Percentiles rank a stretch among this genome's conserved stretches.
Conservation (phyloP, 2,329 filamentous ascomycete genomes). For the Apiospora hydei region DNA sequence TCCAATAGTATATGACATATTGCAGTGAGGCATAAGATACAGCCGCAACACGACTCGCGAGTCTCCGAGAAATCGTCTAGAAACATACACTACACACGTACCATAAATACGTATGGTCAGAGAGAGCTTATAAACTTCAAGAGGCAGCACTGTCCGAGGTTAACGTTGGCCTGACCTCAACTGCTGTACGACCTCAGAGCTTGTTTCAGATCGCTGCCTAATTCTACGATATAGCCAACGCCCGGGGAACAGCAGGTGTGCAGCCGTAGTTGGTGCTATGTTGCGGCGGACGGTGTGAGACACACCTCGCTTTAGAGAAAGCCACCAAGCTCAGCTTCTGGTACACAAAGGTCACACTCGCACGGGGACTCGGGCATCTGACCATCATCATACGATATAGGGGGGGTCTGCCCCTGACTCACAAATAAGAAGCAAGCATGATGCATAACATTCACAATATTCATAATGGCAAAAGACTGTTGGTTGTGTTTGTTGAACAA, state of each 20-base stretch:
- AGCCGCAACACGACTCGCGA: neutral
- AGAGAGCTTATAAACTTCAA: neutral
- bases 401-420: neutral
- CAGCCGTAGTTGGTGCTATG: neutral
- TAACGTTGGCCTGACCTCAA: no score
- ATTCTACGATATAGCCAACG: conserved; percentile 1
- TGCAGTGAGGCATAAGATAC: neutral
- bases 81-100: neutral
- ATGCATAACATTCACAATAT: neutral
- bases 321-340: neutral
- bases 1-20: neutral
- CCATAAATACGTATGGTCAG: neutral
- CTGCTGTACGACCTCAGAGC: no score
- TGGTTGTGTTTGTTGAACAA: conserved; percentile 5
- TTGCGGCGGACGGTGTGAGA: conserved; percentile 1
- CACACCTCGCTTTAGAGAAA: neutral
- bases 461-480: neutral
- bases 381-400: neutral
- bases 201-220: neutral
- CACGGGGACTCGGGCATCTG: neutral
- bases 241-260: neutral
- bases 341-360: neutral
- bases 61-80: neutral
- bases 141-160: no score
- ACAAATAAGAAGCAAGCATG: neutral